These are phyloP conservation scores for Ceratobasidium sp. DNA, from an alignment of 1,284 basidiomycete genomes.

Conservation along the genomic window DNA sequence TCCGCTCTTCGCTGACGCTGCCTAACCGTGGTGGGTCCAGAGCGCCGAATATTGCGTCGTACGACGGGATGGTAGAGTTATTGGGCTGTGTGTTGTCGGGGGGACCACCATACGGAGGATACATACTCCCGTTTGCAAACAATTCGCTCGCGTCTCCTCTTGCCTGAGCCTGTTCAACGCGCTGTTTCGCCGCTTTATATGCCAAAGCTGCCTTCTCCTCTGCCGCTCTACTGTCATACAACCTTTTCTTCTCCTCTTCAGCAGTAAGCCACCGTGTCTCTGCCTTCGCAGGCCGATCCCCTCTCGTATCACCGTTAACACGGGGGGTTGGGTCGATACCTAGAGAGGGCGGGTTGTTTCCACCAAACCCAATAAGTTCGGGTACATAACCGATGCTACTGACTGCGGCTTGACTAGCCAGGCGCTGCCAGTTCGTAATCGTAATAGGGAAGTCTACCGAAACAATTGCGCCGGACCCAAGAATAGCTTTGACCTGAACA, in stretches of 20 bases:
- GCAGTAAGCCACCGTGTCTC: conserved; percentile 44
- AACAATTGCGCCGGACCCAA: conserved; percentile 71
- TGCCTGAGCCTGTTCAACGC: conserved; percentile 34
- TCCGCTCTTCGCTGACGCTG: too few species aligned
- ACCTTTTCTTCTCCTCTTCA: conserved; percentile 48
- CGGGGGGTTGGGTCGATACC: conserved; percentile 25
- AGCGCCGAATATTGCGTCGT: conserved; percentile 25
- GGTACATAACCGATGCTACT: conserved; percentile 38
- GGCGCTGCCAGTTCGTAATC: conserved; percentile 66
- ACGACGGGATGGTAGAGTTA: conserved; percentile 36
- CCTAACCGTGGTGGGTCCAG: too few species aligned
- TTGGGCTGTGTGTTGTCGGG: conserved; percentile 1
- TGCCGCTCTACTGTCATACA: conserved; percentile 32
- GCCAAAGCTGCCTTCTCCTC: conserved; percentile 34
- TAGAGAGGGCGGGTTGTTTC: conserved; percentile 1
- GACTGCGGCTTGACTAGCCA: conserved; percentile 42
- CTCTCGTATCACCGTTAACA: neutral
- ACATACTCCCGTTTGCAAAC: neutral
- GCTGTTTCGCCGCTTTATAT: conserved; percentile 35
- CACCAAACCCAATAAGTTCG: conserved; percentile 13
- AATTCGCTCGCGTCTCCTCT: conserved; percentile 5
- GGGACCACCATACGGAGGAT: conserved; percentile 1
- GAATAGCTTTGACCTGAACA: conserved; percentile 80
- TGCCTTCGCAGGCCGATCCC: neutral
- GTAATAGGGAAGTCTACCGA: conserved; percentile 79